Evolutionary conservation across 2,329 filamentous ascomycete species (phyloP), one percentile per base, ranked within the genome.

Genomic region (Aschersonia sp.): DNA sequence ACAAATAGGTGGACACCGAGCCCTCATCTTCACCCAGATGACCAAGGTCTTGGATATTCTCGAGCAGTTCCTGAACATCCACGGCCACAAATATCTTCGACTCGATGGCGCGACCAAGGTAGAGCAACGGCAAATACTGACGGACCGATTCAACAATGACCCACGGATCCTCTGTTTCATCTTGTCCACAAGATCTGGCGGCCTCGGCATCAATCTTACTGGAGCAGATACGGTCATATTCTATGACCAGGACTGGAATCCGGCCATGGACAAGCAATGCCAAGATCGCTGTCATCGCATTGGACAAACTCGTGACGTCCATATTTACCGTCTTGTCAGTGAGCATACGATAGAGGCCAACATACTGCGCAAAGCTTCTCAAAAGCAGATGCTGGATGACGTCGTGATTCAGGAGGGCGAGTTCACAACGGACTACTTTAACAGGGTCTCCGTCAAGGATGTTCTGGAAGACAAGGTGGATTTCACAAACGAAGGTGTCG

Each of bases 1-100:
- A 6, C 89, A 97, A 65, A 79, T 85, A 2, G 88, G 87, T 40
- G 88, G 89, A 1, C 92, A 97, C 59, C 86, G 94, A 6, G 92
- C 88, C 8, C 73, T 99, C 46, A 98, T 99, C 61, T 99, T 99
- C 65, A 97, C 94, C 0, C 92, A 99, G 60, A 98, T 99, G 92
- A 97, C 92, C 44, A 95, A 94, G 63, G 92, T 97, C 43, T 75
- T 99, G 14, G 90, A 99, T 62, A 94, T 99, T 48, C 74, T 99
- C 2, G 92, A 99, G 63, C 88, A 92, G 56, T 98, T 98, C 60
- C 78, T 98, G 55, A 97, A 96, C 60, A 96, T 98, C 46, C 90
- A 98, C 58, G 90, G 90, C 0, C 87, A 97, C 68, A 92, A 94
- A 48, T 99, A 99, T 60, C 76, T 98, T 14, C 87, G 92, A 22